Evolutionary conservation across 805 yeast genomes (phyloP).

Genomic region (Yamadazyma endophytica): DNA sequence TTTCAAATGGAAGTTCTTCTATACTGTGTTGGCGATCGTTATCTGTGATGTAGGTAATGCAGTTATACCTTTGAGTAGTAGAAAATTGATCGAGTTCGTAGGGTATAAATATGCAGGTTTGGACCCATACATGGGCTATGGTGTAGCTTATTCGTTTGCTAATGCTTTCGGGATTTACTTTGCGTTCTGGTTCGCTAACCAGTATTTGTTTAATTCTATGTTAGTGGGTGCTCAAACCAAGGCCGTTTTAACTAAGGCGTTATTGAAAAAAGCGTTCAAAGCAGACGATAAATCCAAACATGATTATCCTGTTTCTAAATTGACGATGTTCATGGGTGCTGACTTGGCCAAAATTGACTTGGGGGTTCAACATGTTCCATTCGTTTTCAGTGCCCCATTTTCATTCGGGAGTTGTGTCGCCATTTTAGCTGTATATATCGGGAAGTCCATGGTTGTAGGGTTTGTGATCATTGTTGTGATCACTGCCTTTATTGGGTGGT

Average conservation of each 20-base stretch:
- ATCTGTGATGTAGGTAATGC: constrained; percentile 24
- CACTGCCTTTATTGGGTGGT: constrained; percentile 39
- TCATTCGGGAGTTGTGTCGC: constrained; percentile 60
- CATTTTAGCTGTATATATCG: constrained; percentile 61
- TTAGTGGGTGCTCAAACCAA: constrained; percentile 70
- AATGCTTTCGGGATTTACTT: constrained; percentile 23
- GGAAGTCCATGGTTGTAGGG: constrained; percentile 71
- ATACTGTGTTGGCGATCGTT: constrained; percentile 24
- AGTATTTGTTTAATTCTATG: constrained; percentile 57
- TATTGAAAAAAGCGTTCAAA: constrained; percentile 63
- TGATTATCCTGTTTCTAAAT: constrained; percentile 61
- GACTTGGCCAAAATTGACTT: constrained; percentile 79
- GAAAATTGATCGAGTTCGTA: constrained; percentile 33
- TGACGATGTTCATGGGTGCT: constrained; percentile 75
- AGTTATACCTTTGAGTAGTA: constrained; percentile 30
- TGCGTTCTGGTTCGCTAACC: constrained; percentile 40
- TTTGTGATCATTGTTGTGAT: constrained; percentile 52
- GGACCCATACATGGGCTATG: constrained; percentile 23
- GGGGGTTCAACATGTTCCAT: constrained; percentile 64
- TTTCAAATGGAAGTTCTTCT: constrained; percentile 4
- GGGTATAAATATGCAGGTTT: constrained; percentile 22
- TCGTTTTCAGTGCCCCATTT: constrained; percentile 58
- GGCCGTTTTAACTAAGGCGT: constrained; percentile 65
- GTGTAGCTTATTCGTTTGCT: constrained; percentile 40
- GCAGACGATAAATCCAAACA: constrained; percentile 56